phyloP scores from a whole-genome alignment of 805 yeast genomes.

The Candida hungchunana region DNA sequence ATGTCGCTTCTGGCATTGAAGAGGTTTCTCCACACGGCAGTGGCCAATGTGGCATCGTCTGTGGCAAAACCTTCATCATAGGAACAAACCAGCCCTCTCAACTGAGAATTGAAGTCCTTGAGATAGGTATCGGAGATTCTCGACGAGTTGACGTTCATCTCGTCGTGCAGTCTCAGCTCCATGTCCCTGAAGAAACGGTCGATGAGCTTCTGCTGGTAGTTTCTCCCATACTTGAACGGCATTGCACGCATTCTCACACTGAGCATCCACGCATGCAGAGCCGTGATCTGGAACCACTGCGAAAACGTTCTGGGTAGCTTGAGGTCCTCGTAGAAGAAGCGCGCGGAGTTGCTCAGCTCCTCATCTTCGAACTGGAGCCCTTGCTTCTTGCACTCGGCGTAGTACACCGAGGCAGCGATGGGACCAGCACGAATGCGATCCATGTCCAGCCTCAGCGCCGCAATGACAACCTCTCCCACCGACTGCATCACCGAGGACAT shows the following conservation, averaged over 20 bases:
- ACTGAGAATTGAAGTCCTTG: slow-evolving; percentile 85
- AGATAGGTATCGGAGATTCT: slow-evolving; percentile 80
- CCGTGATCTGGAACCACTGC: slow-evolving; percentile 94
- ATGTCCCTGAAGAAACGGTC: slow-evolving; percentile 88
- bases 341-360: slow-evolving; percentile 66
- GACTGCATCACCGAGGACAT: slow-evolving; percentile 49
- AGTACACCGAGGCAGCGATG: slow-evolving; percentile 84
- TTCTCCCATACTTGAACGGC: slow-evolving; percentile 85
- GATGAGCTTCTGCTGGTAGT: slow-evolving; percentile 87
- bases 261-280: slow-evolving; percentile 89
- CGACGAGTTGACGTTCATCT: slow-evolving; percentile 77
- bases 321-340: slow-evolving; percentile 80
- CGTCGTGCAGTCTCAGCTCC: slow-evolving; percentile 79
- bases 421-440: slow-evolving; percentile 92
- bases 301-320: slow-evolving; percentile 81
- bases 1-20: slow-evolving; percentile 80
- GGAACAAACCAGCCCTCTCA: slow-evolving; percentile 83
- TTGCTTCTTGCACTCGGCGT: slow-evolving; percentile 82
- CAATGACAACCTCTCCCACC: slow-evolving; percentile 62
- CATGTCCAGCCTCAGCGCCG: slow-evolving; percentile 73
- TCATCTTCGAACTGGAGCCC: slow-evolving; percentile 75
- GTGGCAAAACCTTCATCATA: slow-evolving; percentile 89
- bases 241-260: slow-evolving; percentile 94
- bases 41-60: slow-evolving; percentile 73
- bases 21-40: slow-evolving; percentile 85